Evolutionary conservation across 345 rosid genomes (phyloP).

Genomic region (Camelina hispida): DNA sequence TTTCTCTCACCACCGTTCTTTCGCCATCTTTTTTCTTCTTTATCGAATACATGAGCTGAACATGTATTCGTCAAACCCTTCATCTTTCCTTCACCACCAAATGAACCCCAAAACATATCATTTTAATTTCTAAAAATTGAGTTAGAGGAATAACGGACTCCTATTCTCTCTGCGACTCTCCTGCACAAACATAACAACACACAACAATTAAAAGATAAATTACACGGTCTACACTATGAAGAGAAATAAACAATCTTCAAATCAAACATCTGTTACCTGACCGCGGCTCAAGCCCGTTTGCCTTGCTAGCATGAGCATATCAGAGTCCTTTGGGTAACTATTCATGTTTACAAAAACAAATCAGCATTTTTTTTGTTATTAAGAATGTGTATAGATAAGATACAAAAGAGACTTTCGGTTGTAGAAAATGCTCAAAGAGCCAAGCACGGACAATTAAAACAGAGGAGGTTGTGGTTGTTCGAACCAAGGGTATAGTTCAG

Average conservation of each 20-base stretch:
- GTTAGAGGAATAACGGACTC: no score
- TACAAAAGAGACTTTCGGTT: constrained; percentile 66
- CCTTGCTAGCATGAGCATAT: constrained; percentile 93
- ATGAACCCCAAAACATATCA: no score
- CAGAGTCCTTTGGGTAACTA: constrained; percentile 98
- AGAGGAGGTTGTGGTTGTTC: constrained; percentile 39
- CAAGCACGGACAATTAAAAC: constrained; percentile 97
- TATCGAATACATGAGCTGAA: no score
- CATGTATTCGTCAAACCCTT: no score
- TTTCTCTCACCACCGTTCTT: no score
- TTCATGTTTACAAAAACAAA: constrained; percentile 1
- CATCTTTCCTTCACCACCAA: no score
- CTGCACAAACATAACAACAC: constrained; percentile 5
- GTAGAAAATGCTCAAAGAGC: constrained; percentile 99
- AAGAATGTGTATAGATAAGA: not conserved
- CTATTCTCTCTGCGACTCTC: no score
- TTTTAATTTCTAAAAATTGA: no score
- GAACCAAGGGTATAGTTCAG: no score
- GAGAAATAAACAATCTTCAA: constrained; percentile 1
- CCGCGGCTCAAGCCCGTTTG: constrained; percentile 97
- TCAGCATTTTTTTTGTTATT: not conserved
- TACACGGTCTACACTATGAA: not conserved
- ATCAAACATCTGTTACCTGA: constrained; percentile 61
- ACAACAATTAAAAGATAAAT: constrained; percentile 1
- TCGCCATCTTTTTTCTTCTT: no score